Evolutionary conservation across 2,329 filamentous ascomycete species (phyloP).

Genomic region (Onygenales sp.): DNA sequence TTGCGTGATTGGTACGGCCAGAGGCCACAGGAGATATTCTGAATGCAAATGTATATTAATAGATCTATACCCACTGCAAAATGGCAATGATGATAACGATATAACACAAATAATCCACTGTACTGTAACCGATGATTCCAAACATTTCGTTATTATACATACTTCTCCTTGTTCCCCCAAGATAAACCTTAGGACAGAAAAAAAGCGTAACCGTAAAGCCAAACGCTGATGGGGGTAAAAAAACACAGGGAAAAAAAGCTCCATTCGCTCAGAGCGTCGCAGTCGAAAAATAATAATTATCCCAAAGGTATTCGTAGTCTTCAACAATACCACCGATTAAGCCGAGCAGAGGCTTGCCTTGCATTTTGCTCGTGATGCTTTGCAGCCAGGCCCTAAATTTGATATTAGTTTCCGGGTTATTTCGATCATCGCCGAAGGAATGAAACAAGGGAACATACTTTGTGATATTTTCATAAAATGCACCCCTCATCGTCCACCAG

Average conservation of each 20-base stretch:
- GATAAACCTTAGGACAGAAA: background rate
- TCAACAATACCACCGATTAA: slow-evolving; percentile 79
- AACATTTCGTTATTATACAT: background rate
- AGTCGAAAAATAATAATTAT: slow-evolving; percentile 87
- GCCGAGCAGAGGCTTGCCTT: slow-evolving; percentile 63
- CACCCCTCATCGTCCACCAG: slow-evolving; percentile 96
- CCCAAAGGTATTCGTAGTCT: slow-evolving; percentile 97
- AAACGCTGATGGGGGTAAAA: slow-evolving; percentile 2
- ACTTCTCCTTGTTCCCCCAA: background rate
- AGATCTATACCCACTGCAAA: slow-evolving; percentile 1
- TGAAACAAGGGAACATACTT: slow-evolving; percentile 35
- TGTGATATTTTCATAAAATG: slow-evolving; percentile 88
- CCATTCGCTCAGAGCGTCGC: slow-evolving; percentile 37
- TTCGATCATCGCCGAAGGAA: background rate
- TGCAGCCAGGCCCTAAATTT: slow-evolving; percentile 49
- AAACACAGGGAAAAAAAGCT: slow-evolving; percentile 4
- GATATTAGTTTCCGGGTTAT: slow-evolving; percentile 16
- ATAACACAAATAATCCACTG: background rate
- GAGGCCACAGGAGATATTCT: slow-evolving; percentile 64
- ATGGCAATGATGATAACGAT: slow-evolving; percentile 18
- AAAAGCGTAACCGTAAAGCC: background rate
- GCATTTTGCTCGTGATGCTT: slow-evolving; percentile 61
- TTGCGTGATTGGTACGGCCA: slow-evolving; percentile 71
- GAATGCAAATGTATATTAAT: slow-evolving; percentile 17
- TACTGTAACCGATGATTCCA: background rate